Percentiles rank a stretch among this genome's conserved stretches.
These are phyloP conservation scores for Triangularia setosa DNA, from an alignment of 2,329 filamentous ascomycete species.

Conservation along the genomic window DNA sequence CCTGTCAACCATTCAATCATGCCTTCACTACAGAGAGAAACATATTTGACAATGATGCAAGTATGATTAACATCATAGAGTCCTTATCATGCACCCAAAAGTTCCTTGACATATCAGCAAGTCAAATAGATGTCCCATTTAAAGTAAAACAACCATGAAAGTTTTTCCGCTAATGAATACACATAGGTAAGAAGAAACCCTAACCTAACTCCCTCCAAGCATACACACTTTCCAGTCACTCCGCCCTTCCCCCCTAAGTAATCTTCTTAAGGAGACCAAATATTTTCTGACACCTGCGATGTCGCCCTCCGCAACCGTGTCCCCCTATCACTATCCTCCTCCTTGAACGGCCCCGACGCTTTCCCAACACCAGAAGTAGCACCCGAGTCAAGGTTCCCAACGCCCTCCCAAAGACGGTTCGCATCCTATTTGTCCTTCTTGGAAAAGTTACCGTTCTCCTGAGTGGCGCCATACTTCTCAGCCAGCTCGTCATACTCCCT, in stretches of 20 bases:
- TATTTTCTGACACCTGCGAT: background rate
- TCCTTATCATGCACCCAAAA: too few species aligned
- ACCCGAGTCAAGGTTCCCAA: background rate
- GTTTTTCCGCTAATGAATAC: background rate
- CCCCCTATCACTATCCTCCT: background rate
- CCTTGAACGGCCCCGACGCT: background rate
- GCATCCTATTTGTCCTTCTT: conserved; percentile 48
- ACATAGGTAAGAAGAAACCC: background rate
- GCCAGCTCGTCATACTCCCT: conserved; percentile 82
- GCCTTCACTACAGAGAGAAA: too few species aligned
- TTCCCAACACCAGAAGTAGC: background rate
- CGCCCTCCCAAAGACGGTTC: background rate
- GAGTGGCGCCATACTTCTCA: conserved; percentile 68
- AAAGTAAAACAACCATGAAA: background rate
- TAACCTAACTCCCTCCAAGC: background rate
- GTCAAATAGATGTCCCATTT: background rate
- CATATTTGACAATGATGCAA: too few species aligned
- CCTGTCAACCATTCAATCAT: too few species aligned
- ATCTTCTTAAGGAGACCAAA: background rate
- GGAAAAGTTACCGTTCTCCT: conserved; percentile 46
- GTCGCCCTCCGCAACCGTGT: background rate
- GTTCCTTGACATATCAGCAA: background rate
- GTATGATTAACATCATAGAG: too few species aligned
- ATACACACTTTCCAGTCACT: background rate
- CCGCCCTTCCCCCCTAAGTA: background rate